Conservation (phyloP, 2,329 filamentous ascomycete species). For the Cordyceps cicadae region DNA sequence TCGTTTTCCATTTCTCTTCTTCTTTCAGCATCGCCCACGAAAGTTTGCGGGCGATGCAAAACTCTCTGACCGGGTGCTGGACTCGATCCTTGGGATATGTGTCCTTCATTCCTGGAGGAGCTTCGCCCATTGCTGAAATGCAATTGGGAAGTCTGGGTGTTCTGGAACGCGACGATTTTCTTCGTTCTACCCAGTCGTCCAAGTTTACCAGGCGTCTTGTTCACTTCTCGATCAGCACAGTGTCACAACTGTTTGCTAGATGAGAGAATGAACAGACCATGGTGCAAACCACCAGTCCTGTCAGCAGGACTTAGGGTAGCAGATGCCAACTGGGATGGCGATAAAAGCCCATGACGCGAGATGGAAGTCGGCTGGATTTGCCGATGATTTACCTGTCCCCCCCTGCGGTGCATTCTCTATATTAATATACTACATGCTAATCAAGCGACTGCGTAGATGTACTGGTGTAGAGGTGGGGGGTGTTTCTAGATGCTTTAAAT, state of each 20-base stretch:
- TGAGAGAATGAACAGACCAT: neutral
- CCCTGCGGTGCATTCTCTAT: conserved; percentile 8
- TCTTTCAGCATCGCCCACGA: neutral
- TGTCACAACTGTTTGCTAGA: neutral
- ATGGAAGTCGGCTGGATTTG: conserved; percentile 13
- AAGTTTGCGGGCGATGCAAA: neutral
- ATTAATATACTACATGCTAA: conserved; percentile 11
- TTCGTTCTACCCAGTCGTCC: neutral
- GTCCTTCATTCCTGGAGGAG: neutral
- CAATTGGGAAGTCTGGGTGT: neutral
- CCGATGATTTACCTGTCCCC: conserved; percentile 11
- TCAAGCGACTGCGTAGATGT: conserved; percentile 8
- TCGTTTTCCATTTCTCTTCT: neutral
- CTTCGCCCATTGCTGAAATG: neutral
- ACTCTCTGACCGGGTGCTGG: neutral
- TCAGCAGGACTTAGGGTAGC: conserved; percentile 11
- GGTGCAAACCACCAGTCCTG: conserved; percentile 1
- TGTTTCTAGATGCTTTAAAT: neutral
- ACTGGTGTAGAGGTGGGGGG: neutral
- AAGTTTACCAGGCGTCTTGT: neutral
- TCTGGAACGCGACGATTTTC: neutral
- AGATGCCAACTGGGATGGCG: conserved; percentile 14
- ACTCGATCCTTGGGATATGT: neutral
- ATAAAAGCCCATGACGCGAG: conserved; percentile 14
- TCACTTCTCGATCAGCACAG: neutral